A percentile compares a stretch with the other conserved stretches of the same genome.
Conservation (phyloP, 176 grass and related monocot species). For the Aechmea fasciata region DNA sequence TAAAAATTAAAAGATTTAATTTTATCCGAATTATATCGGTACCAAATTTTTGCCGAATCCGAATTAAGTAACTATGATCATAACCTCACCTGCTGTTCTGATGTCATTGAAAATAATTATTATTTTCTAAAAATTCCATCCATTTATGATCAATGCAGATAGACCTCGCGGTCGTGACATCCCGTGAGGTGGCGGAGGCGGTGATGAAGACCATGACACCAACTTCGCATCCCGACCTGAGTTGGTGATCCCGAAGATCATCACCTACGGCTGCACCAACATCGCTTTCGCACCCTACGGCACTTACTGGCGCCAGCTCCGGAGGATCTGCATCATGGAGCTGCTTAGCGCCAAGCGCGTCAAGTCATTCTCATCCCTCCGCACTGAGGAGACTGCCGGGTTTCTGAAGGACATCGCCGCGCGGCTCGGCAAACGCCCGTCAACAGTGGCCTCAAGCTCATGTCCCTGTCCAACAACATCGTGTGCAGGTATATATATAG, state of each 20-base stretch:
- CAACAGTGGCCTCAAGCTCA: slow-evolving; percentile 36
- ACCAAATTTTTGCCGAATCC: no score
- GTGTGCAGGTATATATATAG: no score
- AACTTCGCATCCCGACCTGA: slow-evolving; percentile 39
- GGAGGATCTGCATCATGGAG: slow-evolving; percentile 40
- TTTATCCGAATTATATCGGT: no score
- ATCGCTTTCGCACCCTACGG: slow-evolving; percentile 60
- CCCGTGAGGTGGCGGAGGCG: slow-evolving; percentile 37
- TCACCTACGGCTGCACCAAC: slow-evolving; percentile 27
- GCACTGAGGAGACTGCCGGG: slow-evolving; percentile 39
- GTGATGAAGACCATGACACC: slow-evolving; percentile 47
- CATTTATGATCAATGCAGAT: no score
- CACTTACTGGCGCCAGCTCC: slow-evolving; percentile 50
- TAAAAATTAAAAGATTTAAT: no score
- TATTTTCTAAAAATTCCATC: no score
- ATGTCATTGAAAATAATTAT: no score
- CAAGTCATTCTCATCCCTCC: slow-evolving; percentile 26
- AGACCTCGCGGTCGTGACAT: slow-evolving; percentile 32
- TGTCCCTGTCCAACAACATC: no score
- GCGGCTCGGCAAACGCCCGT: neutral
- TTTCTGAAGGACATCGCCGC: slow-evolving; percentile 3
- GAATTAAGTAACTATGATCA: no score
- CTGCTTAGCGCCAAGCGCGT: slow-evolving; percentile 48
- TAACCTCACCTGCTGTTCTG: no score
- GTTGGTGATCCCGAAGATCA: slow-evolving; percentile 23